Evolutionary conservation across 1,139 yeast species (phyloP), one percentile per base, ranked within the genome.

Genomic region (Debaryomyces nepalensis): DNA sequence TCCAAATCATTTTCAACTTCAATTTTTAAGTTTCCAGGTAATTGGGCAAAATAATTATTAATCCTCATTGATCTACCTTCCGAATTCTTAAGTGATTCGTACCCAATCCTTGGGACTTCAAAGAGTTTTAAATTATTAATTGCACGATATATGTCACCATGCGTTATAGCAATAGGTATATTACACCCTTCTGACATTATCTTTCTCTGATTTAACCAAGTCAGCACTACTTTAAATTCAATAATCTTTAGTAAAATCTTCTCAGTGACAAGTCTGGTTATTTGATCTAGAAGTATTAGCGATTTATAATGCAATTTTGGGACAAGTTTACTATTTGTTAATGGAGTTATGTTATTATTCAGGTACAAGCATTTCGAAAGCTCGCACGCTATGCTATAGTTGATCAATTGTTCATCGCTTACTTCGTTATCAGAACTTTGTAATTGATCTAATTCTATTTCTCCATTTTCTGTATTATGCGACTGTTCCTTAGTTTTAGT

Each of bases 281-380:
- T 22, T 20, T 47, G 49, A 21, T 49, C 54, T 11, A 49, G 40
- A 3, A 47, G 33, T 4, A 50, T 39, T 6, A 49, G 20, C 5
- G 53, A 47, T 24, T 49, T 44, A 26, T 41, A 45, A 26, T 46
- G 48, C 21, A 49, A 30, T 26, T 43, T 44, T 7, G 53, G 53
- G 2, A 37, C 36, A 18, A 45, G 20, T 23, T 40, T 39, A 3
- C 14, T 19, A 21, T 31, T 44, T 3, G 29, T 16, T 18, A 43
- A 20, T 2, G 47, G 45, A 2, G 45, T 47, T 3, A 41, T 40
- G 5, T 19, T 22, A 29, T 46, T 43, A 15, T 43, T 30, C 33
- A 39, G 37, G 23, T 46, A 44, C 18, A 49, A 22, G 15, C 22
- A 12, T 24, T 33, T 46, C 2, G 40, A 40, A 21, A 46, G 32